Percentiles rank a stretch among this genome's conserved stretches.
phyloP scores from a whole-genome alignment of 176 grass and related monocot species.

The Triticum dicoccoides region DNA sequence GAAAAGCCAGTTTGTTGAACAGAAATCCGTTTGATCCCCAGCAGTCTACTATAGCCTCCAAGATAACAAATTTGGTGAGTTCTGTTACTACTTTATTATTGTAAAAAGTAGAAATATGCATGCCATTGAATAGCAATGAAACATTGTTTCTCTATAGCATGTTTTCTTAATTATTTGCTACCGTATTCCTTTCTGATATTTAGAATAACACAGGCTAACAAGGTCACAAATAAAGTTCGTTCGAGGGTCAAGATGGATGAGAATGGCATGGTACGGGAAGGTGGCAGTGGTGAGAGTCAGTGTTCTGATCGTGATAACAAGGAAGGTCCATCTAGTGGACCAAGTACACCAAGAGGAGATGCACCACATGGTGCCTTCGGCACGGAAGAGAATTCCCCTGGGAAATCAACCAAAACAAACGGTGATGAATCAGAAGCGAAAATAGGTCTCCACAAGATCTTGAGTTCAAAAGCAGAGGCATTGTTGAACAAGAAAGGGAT shows the following conservation, averaged over 20 bases:
- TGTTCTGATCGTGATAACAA: conserved; percentile 60
- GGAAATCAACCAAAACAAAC: conserved; percentile 43
- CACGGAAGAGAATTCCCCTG: conserved; percentile 46
- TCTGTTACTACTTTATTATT: conserved; percentile 7
- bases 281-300: conserved; percentile 47
- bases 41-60: conserved; percentile 82
- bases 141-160: conserved; percentile 23
- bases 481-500: conserved; percentile 76
- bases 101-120: background rate
- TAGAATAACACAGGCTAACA: conserved; percentile 85
- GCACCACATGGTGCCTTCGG: conserved; percentile 35
- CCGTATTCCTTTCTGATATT: conserved; percentile 58
- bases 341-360: conserved; percentile 63
- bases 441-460: conserved; percentile 65
- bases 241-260: conserved; percentile 63
- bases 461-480: conserved; percentile 93
- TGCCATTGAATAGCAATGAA: background rate
- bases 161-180: conserved; percentile 39
- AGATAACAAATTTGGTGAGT: conserved; percentile 89
- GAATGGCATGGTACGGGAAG: conserved; percentile 57
- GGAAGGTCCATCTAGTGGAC: conserved; percentile 64
- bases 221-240: conserved; percentile 97
- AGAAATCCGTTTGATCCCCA: conserved; percentile 53
- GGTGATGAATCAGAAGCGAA: conserved; percentile 74
- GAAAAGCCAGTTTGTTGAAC: conserved; percentile 50